Evolutionary conservation across 805 yeast genomes (phyloP), one percentile per base, ranked within the genome.

Genomic region (Cyberlindnera sargentensis): DNA sequence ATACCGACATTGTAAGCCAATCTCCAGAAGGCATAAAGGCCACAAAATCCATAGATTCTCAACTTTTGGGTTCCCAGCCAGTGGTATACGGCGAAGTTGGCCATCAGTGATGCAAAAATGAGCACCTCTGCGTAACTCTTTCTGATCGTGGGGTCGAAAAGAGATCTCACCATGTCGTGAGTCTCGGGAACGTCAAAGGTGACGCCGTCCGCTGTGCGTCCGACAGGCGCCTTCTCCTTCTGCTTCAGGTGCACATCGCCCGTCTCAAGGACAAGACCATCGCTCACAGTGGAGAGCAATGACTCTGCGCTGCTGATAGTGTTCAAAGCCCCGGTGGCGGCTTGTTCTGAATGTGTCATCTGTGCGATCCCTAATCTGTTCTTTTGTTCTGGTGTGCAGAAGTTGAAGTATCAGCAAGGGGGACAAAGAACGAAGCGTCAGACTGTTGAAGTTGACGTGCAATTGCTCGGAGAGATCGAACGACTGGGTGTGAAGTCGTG

Each of bases 111-210:
- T 2, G 68, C 41, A 24, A 83, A 70, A 45, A 85, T 84, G 33
- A 74, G 51, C n/a, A 72, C 49, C 57, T 86, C 95, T 39, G 80
- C 71, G 41, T 75, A 62, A 0, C 90, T 80, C 57, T 86, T 87
- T 41, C 74, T 71, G 41, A 84, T 62, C 1, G 82, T 73, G 3
- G 95, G 93, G 64, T 86, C 91, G 53, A 86, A 80, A 40, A 87
- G 65, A 1, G 91, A 81, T 48, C 87, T 72, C 31, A 86, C 83
- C 93, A 86, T 85, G 58, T 86, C 95, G 55, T 82, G 83, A 29
- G 95, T 86, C 51, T 75, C 54, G 9, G 72, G 72, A 1, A 68
- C 69, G 5, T 49, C 42, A 39, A 68, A 68, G 3, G 50, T 49
- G 3, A 48, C 48, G 10, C 63, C 66, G 23, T 64, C 56, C 6